These are phyloP conservation scores for Coniella lustricola DNA, from an alignment of 2,329 filamentous ascomycete species.

Conservation along the genomic window DNA sequence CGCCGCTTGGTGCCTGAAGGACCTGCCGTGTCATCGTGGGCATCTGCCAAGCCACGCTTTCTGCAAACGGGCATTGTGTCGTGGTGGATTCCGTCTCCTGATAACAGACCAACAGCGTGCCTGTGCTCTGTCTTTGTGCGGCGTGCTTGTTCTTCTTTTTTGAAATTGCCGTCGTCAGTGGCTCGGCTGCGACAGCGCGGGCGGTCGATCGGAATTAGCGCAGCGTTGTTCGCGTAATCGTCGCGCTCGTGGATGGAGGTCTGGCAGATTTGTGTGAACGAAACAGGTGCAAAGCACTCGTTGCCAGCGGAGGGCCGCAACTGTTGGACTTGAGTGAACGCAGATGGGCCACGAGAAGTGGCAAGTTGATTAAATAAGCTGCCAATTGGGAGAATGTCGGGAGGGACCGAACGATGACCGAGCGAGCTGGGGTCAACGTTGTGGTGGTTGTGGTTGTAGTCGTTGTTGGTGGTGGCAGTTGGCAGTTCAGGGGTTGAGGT, in stretches of 20 bases:
- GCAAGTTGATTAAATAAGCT: slow-evolving; percentile 19
- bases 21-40: slow-evolving; percentile 6
- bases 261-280: background rate
- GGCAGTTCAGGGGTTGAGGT: too few relatives aligned
- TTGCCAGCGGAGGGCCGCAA: background rate
- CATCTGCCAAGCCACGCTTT: slow-evolving; percentile 14
- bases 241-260: background rate
- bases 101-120: background rate
- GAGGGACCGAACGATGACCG: background rate
- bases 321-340: slow-evolving; percentile 20
- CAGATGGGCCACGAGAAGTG: slow-evolving; percentile 23
- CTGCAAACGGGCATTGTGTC: slow-evolving; percentile 13
- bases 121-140: background rate
- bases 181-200: background rate
- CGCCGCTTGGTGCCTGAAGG: slow-evolving; percentile 8
- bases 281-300: background rate
- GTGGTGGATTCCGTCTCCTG: background rate
- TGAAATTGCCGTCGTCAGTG: background rate
- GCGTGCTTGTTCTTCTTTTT: slow-evolving; percentile 1
- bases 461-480: too few relatives aligned
- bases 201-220: background rate
- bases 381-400: background rate
- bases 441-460: background rate
- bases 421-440: background rate
- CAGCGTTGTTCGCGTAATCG: background rate